Evolutionary conservation across 1,139 yeast species (phyloP).

Genomic region (Yamadazyma epiphylla): DNA sequence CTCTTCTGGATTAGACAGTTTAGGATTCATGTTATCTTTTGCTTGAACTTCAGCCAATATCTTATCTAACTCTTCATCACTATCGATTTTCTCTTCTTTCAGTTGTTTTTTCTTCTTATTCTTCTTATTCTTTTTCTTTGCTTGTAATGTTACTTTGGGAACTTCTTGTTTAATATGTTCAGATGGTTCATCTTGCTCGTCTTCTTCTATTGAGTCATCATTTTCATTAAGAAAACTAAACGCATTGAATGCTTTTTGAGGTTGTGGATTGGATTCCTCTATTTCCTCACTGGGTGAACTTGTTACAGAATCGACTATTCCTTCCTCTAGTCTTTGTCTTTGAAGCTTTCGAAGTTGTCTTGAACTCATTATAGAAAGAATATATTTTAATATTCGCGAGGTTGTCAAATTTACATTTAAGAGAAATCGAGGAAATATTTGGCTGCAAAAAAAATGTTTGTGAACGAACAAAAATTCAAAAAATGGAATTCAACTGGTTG

Average conservation of each 20-base stretch:
- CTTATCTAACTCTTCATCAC: slow-evolving; percentile 42
- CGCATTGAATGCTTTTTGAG: slow-evolving; percentile 34
- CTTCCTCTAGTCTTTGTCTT: slow-evolving; percentile 33
- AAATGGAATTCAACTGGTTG: neutral
- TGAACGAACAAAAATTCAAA: neutral
- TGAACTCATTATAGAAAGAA: slow-evolving; percentile 60
- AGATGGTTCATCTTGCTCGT: slow-evolving; percentile 1
- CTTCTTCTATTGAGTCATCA: slow-evolving; percentile 15
- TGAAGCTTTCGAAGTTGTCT: slow-evolving; percentile 58
- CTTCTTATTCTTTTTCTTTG: slow-evolving; percentile 16
- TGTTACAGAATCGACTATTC: slow-evolving; percentile 3
- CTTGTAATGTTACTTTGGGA: neutral
- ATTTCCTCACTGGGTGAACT: slow-evolving; percentile 9
- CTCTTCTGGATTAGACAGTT: slow-evolving; percentile 13
- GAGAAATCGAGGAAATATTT: neutral
- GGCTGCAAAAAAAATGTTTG: slow-evolving; percentile 6
- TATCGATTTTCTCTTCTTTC: slow-evolving; percentile 21
- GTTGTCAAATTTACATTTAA: neutral
- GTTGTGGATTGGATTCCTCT: slow-evolving; percentile 15
- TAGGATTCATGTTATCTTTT: slow-evolving; percentile 21
- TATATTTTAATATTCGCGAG: neutral
- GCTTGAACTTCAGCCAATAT: slow-evolving; percentile 31
- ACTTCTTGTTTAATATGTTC: neutral
- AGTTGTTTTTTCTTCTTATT: slow-evolving; percentile 17
- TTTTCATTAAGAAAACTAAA: slow-evolving; percentile 50